Percentiles rank a stretch among this genome's conserved stretches.
Evolutionary conservation across 495 filamentous ascomycete species (phyloP).

Genomic region (Haplographium delicatum): DNA sequence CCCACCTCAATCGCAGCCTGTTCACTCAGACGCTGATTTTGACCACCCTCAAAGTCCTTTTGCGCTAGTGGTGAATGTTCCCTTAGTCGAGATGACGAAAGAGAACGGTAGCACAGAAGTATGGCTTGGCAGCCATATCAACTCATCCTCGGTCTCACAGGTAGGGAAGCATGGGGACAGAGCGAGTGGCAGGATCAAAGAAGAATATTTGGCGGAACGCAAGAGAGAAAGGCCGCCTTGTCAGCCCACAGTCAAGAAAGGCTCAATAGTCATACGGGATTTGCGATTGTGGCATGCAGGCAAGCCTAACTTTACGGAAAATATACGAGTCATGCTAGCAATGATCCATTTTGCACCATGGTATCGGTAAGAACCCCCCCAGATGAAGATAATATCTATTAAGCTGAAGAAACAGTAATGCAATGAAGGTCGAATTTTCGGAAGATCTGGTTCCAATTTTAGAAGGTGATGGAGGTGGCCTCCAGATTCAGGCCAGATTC

Average conservation of each 20-base stretch:
- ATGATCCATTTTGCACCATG: constrained; percentile 38
- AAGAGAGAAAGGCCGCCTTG: constrained; percentile 35
- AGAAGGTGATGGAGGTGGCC: constrained; percentile 24
- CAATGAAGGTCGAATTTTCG: constrained; percentile 44
- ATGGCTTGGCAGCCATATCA: constrained; percentile 56
- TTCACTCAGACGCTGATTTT: constrained; percentile 55
- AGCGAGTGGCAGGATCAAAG: constrained; percentile 40
- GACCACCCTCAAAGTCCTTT: constrained; percentile 49
- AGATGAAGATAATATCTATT: neutral
- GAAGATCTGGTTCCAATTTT: constrained; percentile 37
- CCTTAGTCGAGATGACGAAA: constrained; percentile 44
- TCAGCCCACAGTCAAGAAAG: constrained; percentile 47
- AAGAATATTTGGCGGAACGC: constrained; percentile 36
- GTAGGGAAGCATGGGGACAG: constrained; percentile 44
- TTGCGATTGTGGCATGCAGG: constrained; percentile 57
- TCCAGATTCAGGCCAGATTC: constrained; percentile 44
- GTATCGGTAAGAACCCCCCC: neutral
- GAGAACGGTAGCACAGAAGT: constrained; percentile 55
- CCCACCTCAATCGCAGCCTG: constrained; percentile 39
- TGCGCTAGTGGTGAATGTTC: constrained; percentile 49
- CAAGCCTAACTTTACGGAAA: constrained; percentile 47
- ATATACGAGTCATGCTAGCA: constrained; percentile 52
- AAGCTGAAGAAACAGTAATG: constrained; percentile 32
- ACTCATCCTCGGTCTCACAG: constrained; percentile 33
- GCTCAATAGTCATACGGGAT: constrained; percentile 49